Evolutionary conservation across 2,329 filamentous ascomycete species (phyloP).

Genomic region (Aaosphaeria pasadenensis): DNA sequence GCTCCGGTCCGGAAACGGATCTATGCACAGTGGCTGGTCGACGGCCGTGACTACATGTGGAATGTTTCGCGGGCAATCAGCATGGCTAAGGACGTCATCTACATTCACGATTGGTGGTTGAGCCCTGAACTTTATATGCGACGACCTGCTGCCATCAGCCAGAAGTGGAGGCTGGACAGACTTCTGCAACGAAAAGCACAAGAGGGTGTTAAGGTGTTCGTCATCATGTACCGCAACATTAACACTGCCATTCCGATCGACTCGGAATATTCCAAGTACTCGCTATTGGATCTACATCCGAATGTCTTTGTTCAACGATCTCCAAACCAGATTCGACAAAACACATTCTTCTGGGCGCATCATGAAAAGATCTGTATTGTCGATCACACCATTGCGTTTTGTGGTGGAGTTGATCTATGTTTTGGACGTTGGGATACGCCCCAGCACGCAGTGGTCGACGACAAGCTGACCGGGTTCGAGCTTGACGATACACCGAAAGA

Average conservation of each 20-base stretch:
- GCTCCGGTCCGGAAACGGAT: conserved; percentile 83
- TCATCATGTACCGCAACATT: conserved; percentile 97
- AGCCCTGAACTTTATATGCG: conserved; percentile 95
- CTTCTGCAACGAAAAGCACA: conserved; percentile 89
- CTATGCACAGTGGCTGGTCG: conserved; percentile 94
- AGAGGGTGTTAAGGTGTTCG: conserved; percentile 95
- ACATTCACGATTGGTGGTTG: conserved; percentile 99
- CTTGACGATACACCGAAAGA: conserved; percentile 71
- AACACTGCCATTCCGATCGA: conserved; percentile 97
- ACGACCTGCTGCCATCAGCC: conserved; percentile 88
- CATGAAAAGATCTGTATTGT: conserved; percentile 98
- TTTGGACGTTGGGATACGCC: conserved; percentile 98
- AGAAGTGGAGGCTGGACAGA: conserved; percentile 95
- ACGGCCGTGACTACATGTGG: conserved; percentile 99
- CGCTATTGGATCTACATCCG: conserved; percentile 87
- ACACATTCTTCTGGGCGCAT: conserved; percentile 98
- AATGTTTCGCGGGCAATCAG: conserved; percentile 95
- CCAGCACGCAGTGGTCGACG: conserved; percentile 84
- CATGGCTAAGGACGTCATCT: conserved; percentile 96
- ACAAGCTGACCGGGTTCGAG: conserved; percentile 94
- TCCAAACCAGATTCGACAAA: conserved; percentile 96
- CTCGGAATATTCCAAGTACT: conserved; percentile 97
- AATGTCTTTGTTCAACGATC: conserved; percentile 96
- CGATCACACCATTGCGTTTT: conserved; percentile 92
- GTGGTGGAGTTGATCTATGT: conserved; percentile 93